Evolutionary conservation across 495 filamentous ascomycete genomes (phyloP), one percentile per base, ranked within the genome.

Genomic region (Pseudotulostoma volvatum): DNA sequence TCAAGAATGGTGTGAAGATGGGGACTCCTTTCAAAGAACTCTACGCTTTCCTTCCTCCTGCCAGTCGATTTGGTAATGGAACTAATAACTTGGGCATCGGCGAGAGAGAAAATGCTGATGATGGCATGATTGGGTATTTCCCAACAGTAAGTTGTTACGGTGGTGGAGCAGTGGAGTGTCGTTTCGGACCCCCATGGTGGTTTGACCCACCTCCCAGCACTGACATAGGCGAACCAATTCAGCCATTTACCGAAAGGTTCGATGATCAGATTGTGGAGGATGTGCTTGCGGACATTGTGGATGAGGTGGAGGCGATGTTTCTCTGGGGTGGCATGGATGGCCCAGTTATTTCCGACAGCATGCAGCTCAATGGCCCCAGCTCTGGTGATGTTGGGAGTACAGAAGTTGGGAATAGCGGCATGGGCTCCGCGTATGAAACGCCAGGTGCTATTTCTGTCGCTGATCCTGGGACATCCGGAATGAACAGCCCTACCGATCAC

Each of bases 261-360:
- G 71, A 82, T 48, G 90, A 96, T 54, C 87, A 95, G 61, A 88
- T 96, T 44, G 87, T 80, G 2, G 92, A 99, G 59, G 92, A 96
- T 52, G 70, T 95, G 5, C 64, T 87, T 28, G 93, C 84, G 48
- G 88, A 95, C 55, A 68, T 96, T 25, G 67, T 93, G 11, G 92
- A 97, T 53, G 87, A 95, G 54, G 79, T 88, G 33, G 83, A 88
- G 34, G 63, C 63, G 13, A 67, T 67, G 63, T 51, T 60, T 13
- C 53, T 62, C 7, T 67, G 63, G 63, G 59, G 63, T 14, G 57
- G 56, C n/a, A 47, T 61, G 15, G 57, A 64, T 23, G 56, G 56
- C 19, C 50, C 63, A 30, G 48, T 63, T 16, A 54, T 63, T 25
- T 47, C 44, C 9, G 59, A 57, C 31, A 48, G 47, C 18, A 44